Evolutionary conservation across 2,329 filamentous ascomycete genomes (phyloP).

Genomic region (Cladophialophora immunda): DNA sequence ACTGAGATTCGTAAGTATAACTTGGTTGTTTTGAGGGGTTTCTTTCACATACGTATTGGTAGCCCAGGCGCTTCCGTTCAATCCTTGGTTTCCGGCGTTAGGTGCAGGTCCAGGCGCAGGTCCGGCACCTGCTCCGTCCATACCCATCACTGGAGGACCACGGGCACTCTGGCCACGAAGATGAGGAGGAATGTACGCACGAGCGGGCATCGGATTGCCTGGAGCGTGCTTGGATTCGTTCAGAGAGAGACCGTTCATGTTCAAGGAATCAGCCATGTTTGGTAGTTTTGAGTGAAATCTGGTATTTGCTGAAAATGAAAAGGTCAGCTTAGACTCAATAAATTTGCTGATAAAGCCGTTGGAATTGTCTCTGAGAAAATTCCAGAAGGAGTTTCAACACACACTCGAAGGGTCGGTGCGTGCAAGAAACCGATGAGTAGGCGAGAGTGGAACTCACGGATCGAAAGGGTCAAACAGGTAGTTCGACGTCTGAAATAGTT

Average conservation of each 20-base stretch:
- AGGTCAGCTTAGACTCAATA: not conserved
- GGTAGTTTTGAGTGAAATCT: slow-evolving; percentile 9
- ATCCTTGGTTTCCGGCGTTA: slow-evolving; percentile 40
- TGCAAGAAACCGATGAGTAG: not conserved
- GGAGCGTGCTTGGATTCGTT: slow-evolving; percentile 69
- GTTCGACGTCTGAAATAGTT: not conserved
- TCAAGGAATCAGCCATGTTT: slow-evolving; percentile 63
- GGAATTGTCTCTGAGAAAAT: not conserved
- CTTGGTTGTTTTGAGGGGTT: slow-evolving; percentile 3
- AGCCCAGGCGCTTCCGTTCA: slow-evolving; percentile 49
- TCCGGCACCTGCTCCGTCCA: slow-evolving; percentile 48
- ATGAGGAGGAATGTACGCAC: slow-evolving; percentile 72
- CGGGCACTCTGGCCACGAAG: slow-evolving; percentile 57
- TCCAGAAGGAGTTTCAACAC: slow-evolving; percentile 16
- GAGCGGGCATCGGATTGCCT: slow-evolving; percentile 48
- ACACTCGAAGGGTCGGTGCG: not conserved
- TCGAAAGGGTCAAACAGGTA: slow-evolving; percentile 11
- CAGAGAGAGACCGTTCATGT: slow-evolving; percentile 65
- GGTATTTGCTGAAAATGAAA: slow-evolving; percentile 15
- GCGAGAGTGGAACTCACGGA: slow-evolving; percentile 24
- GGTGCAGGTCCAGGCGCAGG: slow-evolving; percentile 43
- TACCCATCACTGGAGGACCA: slow-evolving; percentile 44
- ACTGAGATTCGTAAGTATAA: slow-evolving; percentile 17
- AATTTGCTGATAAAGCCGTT: not conserved
- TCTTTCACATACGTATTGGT: slow-evolving; percentile 35